These are phyloP conservation scores for Trifolium subterraneum DNA, from an alignment of 306 rosid species.

Conservation along the genomic window DNA sequence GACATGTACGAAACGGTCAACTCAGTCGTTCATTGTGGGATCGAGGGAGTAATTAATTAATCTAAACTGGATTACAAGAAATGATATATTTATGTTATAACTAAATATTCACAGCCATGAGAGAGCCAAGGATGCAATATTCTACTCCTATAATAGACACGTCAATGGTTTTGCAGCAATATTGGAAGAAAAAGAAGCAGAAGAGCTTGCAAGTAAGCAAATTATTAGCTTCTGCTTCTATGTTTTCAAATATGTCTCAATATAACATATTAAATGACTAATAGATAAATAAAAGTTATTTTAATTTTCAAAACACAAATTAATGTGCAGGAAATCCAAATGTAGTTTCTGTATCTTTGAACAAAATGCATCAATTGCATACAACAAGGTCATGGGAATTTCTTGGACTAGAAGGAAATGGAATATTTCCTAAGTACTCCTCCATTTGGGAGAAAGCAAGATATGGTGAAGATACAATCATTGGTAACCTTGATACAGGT, in stretches of 20 bases:
- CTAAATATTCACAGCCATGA: conserved; percentile 44
- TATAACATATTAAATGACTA: neutral
- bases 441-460: conserved; percentile 68
- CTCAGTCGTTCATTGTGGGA: too few species aligned
- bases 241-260: neutral
- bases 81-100: neutral
- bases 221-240: neutral
- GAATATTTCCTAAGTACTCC: conserved; percentile 44
- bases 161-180: conserved; percentile 30
- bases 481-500: conserved; percentile 77
- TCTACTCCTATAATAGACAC: conserved; percentile 53
- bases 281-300: neutral
- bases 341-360: conserved; percentile 62
- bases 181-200: conserved; percentile 50
- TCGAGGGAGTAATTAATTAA: too few species aligned
- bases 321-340: conserved; percentile 54
- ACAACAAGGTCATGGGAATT: conserved; percentile 77
- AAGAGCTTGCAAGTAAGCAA: conserved; percentile 49
- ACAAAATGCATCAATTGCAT: conserved; percentile 54
- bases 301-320: neutral
- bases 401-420: conserved; percentile 55
- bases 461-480: conserved; percentile 61
- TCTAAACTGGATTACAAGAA: neutral
- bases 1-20: too few species aligned
- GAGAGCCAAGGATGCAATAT: conserved; percentile 55